phyloP scores from a whole-genome alignment of 257 asterid species.

The Verbascum thapsus region DNA sequence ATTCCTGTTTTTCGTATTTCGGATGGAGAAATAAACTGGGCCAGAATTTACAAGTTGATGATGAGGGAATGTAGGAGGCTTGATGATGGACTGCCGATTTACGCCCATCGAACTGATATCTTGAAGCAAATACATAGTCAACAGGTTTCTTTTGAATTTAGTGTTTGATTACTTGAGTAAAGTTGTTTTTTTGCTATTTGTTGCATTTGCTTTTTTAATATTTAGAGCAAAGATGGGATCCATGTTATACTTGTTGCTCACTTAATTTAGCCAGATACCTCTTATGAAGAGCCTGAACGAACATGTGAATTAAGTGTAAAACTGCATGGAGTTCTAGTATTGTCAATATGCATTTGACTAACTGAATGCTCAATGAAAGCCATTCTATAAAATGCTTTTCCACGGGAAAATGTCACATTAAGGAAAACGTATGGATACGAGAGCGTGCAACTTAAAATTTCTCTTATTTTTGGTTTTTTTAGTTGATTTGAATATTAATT shows the following conservation, averaged over 20 bases:
- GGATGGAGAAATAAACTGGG: constrained; percentile 56
- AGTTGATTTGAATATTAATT: no score
- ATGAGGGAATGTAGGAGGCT: constrained; percentile 83
- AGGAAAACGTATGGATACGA: no score
- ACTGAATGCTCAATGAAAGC: no score
- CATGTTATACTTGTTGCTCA: neutral
- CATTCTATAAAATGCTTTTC: no score
- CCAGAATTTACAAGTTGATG: constrained; percentile 53
- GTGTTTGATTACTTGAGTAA: constrained; percentile 5
- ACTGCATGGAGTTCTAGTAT: no score
- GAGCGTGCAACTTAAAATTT: no score
- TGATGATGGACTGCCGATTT: constrained; percentile 85
- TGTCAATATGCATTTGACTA: no score
- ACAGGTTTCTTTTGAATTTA: constrained; percentile 68
- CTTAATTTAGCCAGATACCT: neutral
- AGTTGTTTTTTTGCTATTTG: neutral
- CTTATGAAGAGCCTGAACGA: constrained; percentile 3
- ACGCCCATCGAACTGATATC: constrained; percentile 53
- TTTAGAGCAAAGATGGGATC: neutral
- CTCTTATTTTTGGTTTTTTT: no score
- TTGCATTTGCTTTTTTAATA: neutral
- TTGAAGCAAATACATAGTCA: constrained; percentile 52
- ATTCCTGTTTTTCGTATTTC: constrained; percentile 38
- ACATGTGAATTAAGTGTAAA: neutral
- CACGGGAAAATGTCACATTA: no score